Percentiles rank a stretch among this genome's conserved stretches.
Evolutionary conservation across 805 yeast genomes (phyloP).

Genomic region (Grigorovia yakushimaensis): DNA sequence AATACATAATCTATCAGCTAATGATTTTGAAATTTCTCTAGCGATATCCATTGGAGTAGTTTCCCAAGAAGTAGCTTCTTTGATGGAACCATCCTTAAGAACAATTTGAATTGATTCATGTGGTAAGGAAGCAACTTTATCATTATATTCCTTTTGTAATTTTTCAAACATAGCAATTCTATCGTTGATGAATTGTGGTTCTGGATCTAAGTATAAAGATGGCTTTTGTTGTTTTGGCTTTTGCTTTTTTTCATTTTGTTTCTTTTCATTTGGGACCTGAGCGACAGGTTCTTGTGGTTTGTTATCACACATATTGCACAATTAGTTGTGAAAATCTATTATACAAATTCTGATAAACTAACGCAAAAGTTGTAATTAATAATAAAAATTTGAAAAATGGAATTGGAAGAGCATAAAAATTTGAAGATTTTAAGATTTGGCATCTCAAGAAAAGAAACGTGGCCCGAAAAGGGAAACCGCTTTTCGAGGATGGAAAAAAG

Average conservation of each 20-base stretch:
- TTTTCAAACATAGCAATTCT: conserved; percentile 73
- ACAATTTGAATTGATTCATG: conserved; percentile 66
- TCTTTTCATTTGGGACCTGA: conserved; percentile 6
- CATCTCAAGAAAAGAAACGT: no score
- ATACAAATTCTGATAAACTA: background rate
- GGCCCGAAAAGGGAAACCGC: background rate
- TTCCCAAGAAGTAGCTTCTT: conserved; percentile 78
- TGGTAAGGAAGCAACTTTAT: conserved; percentile 50
- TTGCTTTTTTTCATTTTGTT: conserved; percentile 29
- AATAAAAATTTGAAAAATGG: no score
- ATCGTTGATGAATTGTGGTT: conserved; percentile 74
- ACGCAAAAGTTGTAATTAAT: background rate
- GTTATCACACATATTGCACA: conserved; percentile 5
- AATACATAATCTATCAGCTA: conserved; percentile 81
- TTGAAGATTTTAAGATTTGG: no score
- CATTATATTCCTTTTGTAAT: conserved; percentile 70
- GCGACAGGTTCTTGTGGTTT: conserved; percentile 12
- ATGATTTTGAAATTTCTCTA: conserved; percentile 70
- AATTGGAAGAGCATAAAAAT: background rate
- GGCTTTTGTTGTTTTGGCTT: conserved; percentile 30
- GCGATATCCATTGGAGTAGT: conserved; percentile 87
- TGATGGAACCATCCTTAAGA: conserved; percentile 74
- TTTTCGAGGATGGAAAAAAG: background rate
- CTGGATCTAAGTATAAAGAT: conserved; percentile 49
- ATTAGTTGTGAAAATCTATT: background rate